phyloP scores from a whole-genome alignment of 345 rosid genomes.

The Eucalyptus virginea region DNA sequence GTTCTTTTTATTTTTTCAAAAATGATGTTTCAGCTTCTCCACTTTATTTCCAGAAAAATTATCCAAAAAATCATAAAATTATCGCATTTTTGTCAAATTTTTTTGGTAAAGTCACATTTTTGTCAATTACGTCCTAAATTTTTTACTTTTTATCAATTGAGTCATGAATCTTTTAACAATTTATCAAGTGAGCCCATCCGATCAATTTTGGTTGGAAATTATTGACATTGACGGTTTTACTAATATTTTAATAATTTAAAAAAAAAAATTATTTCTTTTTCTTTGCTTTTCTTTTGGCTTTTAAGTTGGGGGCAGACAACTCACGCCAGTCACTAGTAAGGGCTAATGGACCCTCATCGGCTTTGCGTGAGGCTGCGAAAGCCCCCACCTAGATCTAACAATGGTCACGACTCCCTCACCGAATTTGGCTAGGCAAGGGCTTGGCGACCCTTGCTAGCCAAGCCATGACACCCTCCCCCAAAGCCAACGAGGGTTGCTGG shows the following conservation, averaged over 20 bases:
- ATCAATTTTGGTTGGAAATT: fast-evolving
- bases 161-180: fast-evolving
- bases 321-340: neutral
- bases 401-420: neutral
- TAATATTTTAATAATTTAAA: too few relatives aligned
- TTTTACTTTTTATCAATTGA: too few relatives aligned
- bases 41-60: too few relatives aligned
- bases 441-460: neutral
- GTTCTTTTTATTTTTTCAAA: too few relatives aligned
- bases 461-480: neutral
- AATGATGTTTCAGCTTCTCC: neutral
- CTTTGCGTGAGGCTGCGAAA: fast-evolving
- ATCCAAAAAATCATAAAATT: neutral
- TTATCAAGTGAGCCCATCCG: fast-evolving
- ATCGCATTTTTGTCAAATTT: too few relatives aligned
- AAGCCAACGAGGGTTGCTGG: fast-evolving
- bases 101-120: too few relatives aligned
- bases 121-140: neutral
- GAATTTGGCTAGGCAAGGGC: neutral
- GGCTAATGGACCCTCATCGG: neutral
- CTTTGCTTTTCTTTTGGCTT: neutral
- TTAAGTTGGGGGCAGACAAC: neutral
- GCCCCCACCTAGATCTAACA: neutral
- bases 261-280: too few relatives aligned
- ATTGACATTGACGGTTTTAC: fast-evolving